These are phyloP conservation scores for Aegle marmelos DNA, from an alignment of 345 rosid species.

Conservation along the genomic window DNA sequence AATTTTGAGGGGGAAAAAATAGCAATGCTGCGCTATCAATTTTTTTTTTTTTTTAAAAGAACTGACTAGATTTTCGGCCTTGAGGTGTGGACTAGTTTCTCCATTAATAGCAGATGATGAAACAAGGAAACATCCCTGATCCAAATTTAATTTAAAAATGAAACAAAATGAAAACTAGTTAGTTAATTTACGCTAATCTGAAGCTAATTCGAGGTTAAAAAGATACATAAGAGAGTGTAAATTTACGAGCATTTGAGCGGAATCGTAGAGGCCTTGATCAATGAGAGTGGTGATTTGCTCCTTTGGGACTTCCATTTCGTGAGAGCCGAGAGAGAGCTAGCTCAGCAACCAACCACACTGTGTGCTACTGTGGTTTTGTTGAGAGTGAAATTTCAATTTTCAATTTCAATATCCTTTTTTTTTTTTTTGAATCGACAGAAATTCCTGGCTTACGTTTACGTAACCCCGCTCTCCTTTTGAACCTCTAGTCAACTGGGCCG, in stretches of 20 bases:
- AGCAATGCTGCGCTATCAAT: too few relatives aligned
- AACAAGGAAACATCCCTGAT: constrained; percentile 81
- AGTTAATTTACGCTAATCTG: background rate
- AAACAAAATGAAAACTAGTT: background rate
- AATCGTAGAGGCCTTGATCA: constrained; percentile 68
- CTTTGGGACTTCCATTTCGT: constrained; percentile 74
- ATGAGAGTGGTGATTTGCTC: constrained; percentile 75
- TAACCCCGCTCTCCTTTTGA: background rate
- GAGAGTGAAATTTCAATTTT: constrained; percentile 1
- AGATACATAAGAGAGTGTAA: background rate
- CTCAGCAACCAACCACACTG: too few relatives aligned
- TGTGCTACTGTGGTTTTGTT: background rate
- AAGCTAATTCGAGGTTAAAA: constrained; percentile 10
- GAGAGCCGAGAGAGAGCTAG: background rate
- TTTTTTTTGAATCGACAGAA: background rate
- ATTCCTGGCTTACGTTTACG: background rate
- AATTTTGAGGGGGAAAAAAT: background rate
- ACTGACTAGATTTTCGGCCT: constrained; percentile 81
- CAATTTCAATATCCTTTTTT: background rate
- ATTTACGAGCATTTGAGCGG: constrained; percentile 84
- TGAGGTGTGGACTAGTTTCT: constrained; percentile 79
- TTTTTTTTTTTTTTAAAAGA: too few relatives aligned
- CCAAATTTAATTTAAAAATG: background rate
- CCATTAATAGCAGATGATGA: constrained; percentile 68
- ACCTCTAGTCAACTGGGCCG: background rate